Conservation (phyloP, 371 early-diverging fungal species). For the Umbelopsis sp. region DNA sequence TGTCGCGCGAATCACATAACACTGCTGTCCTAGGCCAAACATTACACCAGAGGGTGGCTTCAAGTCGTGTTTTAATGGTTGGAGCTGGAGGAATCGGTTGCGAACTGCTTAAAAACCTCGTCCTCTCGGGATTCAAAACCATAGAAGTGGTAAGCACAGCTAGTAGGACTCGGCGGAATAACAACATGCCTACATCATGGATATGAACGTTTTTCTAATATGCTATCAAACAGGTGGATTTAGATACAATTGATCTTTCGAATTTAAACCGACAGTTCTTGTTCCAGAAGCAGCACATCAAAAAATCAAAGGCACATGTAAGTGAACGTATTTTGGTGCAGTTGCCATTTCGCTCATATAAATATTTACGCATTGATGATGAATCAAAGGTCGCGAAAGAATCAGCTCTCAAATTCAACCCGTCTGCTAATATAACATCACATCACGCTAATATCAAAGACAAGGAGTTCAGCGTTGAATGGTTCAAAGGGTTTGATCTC, state of each 20-base stretch:
- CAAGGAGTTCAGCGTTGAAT: constrained; percentile 78
- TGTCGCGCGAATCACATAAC: constrained; percentile 40
- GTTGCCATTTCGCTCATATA: too few relatives aligned
- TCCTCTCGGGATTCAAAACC: constrained; percentile 83
- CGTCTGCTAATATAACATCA: constrained; percentile 72
- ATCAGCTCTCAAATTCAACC: constrained; percentile 84
- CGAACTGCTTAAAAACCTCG: constrained; percentile 96
- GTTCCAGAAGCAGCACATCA: constrained; percentile 93
- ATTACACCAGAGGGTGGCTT: constrained; percentile 38
- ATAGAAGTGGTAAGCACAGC: constrained; percentile 73
- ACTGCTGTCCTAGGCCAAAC: constrained; percentile 40
- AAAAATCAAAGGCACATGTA: constrained; percentile 90
- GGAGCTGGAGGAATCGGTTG: constrained; percentile 99
- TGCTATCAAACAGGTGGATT: constrained; percentile 72
- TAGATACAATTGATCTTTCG: constrained; percentile 98
- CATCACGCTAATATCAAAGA: constrained; percentile 89
- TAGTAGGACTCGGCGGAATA: too few relatives aligned
- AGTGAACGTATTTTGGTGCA: neutral
- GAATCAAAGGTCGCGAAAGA: constrained; percentile 65
- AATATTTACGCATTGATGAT: too few relatives aligned
- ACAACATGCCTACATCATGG: too few relatives aligned
- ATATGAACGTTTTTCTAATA: neutral
- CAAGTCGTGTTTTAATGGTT: constrained; percentile 69
- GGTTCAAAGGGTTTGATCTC: constrained; percentile 92
- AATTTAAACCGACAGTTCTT: constrained; percentile 99